Percentiles rank a stretch among this genome's conserved stretches.
Evolutionary conservation across 2,329 filamentous ascomycete species (phyloP).

Genomic region (Fusarium oligoseptatum): DNA sequence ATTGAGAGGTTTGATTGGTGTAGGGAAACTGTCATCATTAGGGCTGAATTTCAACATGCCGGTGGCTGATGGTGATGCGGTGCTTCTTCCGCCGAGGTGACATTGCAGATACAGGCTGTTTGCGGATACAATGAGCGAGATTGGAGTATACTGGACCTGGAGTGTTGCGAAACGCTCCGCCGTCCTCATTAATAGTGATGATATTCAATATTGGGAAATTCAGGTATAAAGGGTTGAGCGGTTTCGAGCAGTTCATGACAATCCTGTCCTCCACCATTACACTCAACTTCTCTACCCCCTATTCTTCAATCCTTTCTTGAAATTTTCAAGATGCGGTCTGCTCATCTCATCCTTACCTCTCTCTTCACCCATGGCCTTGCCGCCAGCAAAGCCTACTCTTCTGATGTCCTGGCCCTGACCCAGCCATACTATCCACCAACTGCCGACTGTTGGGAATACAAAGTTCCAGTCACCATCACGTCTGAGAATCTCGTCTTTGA

Average conservation of each 20-base stretch:
- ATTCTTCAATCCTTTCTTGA: not conserved
- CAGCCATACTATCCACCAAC: constrained; percentile 32
- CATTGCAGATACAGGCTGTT: not conserved
- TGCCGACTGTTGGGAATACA: constrained; percentile 34
- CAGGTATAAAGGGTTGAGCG: no score
- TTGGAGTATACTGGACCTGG: not conserved
- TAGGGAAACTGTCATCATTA: not conserved
- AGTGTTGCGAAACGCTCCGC: not conserved
- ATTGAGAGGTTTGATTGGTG: not conserved
- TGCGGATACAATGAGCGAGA: constrained; percentile 3
- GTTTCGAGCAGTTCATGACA: no score
- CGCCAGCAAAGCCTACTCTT: not conserved
- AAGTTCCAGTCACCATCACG: constrained; percentile 29
- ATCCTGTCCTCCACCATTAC: not conserved
- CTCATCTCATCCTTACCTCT: not conserved
- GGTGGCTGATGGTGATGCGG: not conserved
- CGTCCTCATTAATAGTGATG: not conserved
- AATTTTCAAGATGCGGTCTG: not conserved
- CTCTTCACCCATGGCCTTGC: not conserved
- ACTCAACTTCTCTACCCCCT: not conserved
- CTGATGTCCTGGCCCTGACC: not conserved
- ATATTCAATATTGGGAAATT: not conserved
- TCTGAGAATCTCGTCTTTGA: constrained; percentile 23
- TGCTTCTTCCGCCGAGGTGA: not conserved
- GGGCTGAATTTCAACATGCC: not conserved